Evolutionary conservation across 2,329 filamentous ascomycete genomes (phyloP), one percentile per base, ranked within the genome.

Genomic region (Macrophomina tecta): DNA sequence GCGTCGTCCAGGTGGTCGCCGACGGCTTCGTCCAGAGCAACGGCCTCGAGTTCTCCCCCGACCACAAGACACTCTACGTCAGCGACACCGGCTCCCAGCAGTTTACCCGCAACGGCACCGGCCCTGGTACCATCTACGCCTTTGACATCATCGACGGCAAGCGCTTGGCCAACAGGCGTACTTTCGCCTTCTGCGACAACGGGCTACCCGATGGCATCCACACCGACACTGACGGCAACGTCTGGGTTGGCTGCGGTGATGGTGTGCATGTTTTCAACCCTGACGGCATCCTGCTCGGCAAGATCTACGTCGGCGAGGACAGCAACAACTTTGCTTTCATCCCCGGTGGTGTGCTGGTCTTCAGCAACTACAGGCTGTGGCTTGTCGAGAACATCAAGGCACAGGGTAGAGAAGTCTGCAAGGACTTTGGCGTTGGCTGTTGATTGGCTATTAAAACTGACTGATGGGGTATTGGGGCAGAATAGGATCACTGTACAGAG

Each of bases 191-290:
- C 68, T 78, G 81, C 2, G 81, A 84, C 55, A 73, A 80, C 1
- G 84, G 86, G 2, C 78, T 87, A 2, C 87, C 88, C 0, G 89
- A 91, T 69, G 89, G 89, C 8, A 76, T 86, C 68, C 84, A 85
- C 69, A 80, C 81, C 48, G 86, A 88, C 70, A 78, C 78, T 1
- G 70, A 81, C 3, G 86, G 86, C 2, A 87, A 87, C 72, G 82
- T 88, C 1, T 88, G 86, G 74, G 80, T 81, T 32, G 85, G 83
- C 0, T 85, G 83, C 68, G 83, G 83, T 0, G 85, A 87, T 71
- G 85, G 85, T 0, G 76, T 87, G 23, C 81, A 86, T 67, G 80
- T 87, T 8, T 88, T 85, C 84, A 81, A 79, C 66, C 73, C 80
- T 0, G 79, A 79, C 0, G 86, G 85, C 0, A 79, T 72, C 3